Conservation (phyloP, 345 rosid genomes). For the Arabis alpina region DNA sequence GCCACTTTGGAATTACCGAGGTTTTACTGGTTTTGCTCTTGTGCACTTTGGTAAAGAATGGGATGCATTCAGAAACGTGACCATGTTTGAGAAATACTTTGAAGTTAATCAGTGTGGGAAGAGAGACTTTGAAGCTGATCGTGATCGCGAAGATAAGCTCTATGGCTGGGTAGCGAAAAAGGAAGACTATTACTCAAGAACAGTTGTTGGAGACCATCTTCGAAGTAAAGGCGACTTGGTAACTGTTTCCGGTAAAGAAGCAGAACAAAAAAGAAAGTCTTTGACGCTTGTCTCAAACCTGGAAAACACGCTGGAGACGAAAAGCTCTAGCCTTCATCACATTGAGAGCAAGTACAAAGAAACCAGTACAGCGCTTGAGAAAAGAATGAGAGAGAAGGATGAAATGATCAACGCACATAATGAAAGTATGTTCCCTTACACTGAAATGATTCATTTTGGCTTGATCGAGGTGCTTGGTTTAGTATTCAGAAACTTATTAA, state of each 20-base stretch:
- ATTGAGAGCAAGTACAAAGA: conserved; percentile 54
- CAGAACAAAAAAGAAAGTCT: conserved; percentile 53
- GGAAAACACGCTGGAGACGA: conserved; percentile 52
- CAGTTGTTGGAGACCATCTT: conserved; percentile 52
- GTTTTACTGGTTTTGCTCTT: conserved; percentile 68
- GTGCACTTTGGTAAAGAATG: conserved; percentile 72
- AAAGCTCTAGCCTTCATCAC: conserved; percentile 47
- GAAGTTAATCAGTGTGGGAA: conserved; percentile 53
- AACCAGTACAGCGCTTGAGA: conserved; percentile 41
- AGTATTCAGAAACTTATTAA: conserved; percentile 8
- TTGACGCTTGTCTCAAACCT: conserved; percentile 51
- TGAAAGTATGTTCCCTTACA: conserved; percentile 51
- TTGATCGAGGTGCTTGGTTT: conserved; percentile 13
- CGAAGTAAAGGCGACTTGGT: conserved; percentile 60
- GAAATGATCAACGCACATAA: conserved; percentile 55
- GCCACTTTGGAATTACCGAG: conserved; percentile 60
- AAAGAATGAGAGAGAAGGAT: conserved; percentile 52
- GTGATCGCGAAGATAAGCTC: conserved; percentile 44
- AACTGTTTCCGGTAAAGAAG: conserved; percentile 58
- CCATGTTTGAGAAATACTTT: conserved; percentile 61
- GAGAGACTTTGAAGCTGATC: conserved; percentile 44
- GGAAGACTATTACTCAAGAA: conserved; percentile 53
- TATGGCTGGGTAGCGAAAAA: conserved; percentile 83
- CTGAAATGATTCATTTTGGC: neutral
- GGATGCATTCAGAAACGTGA: conserved; percentile 63